These are phyloP conservation scores for Colletotrichum filicis DNA, from an alignment of 2,329 filamentous ascomycete species.

Conservation along the genomic window DNA sequence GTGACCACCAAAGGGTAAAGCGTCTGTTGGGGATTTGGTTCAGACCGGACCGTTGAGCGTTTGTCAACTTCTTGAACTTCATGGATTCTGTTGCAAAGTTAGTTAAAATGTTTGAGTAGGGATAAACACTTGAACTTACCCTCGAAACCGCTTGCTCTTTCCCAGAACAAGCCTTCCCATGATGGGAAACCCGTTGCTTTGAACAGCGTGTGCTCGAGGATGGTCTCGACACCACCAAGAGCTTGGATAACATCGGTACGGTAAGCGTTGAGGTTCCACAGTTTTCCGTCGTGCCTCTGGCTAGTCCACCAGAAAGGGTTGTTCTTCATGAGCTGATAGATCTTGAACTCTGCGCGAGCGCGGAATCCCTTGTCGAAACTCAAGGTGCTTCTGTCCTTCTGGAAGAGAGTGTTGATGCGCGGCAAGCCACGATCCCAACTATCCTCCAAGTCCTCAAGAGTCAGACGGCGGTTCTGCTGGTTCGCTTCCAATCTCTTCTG, in stretches of 20 bases:
- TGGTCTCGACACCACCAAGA: constrained; percentile 95
- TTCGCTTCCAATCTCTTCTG: constrained; percentile 98
- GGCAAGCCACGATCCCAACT: constrained; percentile 98
- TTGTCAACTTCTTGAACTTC: constrained; percentile 99
- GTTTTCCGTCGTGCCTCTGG: constrained; percentile 94
- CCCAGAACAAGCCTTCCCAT: constrained; percentile 97
- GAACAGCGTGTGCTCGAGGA: constrained; percentile 95
- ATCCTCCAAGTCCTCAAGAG: constrained; percentile 95
- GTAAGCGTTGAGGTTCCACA: constrained; percentile 98
- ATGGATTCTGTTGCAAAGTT: constrained; percentile 63
- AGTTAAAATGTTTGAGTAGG: background rate
- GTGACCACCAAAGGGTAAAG: constrained; percentile 98
- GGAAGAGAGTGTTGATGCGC: constrained; percentile 98
- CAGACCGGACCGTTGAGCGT: constrained; percentile 94
- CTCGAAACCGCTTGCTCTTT: constrained; percentile 57
- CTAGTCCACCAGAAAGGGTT: constrained; percentile 99
- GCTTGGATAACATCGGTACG: constrained; percentile 97
- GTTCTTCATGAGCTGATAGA: constrained; percentile 98
- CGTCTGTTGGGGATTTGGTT: constrained; percentile 99
- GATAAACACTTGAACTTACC: background rate
- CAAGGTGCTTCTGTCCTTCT: constrained; percentile 96
- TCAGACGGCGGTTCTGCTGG: constrained; percentile 94
- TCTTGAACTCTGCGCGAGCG: constrained; percentile 94
- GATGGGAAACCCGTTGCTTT: constrained; percentile 96
- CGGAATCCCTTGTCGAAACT: constrained; percentile 99